Base-by-base conservation (phyloP, 495 filamentous ascomycete species). In the Aspergillus incahuasiensis region DNA sequence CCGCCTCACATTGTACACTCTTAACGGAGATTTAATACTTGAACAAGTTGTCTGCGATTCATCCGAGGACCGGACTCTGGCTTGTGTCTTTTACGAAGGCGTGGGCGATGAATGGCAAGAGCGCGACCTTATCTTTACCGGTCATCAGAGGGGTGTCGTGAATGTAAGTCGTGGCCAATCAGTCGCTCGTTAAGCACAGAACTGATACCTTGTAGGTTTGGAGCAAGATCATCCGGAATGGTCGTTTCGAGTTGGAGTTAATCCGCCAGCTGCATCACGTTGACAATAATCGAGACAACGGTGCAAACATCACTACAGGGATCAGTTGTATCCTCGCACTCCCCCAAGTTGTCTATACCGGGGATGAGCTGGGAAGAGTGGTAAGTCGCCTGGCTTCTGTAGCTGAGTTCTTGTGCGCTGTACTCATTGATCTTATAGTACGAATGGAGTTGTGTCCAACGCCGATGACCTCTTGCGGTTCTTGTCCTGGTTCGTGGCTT, bases 1-100 rank as follows among this genome's bases (percentile, higher is more conserved):
- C 20, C 78, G 86, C 38, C 73, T 96, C 38, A 68, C 83, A 7
- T 69, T 98, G n/a, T 97, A 88, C 67, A 94, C 90, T 0, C 77
- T 98, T 21, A 98, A 98, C 61, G 94, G 94, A 8, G 81, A 87
- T 22, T 57, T 91, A 0, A 69, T 97, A 12, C 76, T 96, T 1
- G 85, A 92, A 51, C 88, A 95, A 64, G 83, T 84, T 25, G 82
- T 95, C 3, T 91, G 87, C 52, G 81, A 83, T 5, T 80, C 83
- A 7, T 71, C 71, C 11, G 91, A 94, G 30, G 89, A 94, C 57
- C 81, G 73, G 30, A 81, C 97, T 8, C 72, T 86, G 34, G 84
- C 85, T 15, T 96, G 91, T 60, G 88, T 91, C 12, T 96, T 95
- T 68, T 97, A 97, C 74, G 92, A 98, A 68, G 94, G 94, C 0